Percentiles rank a stretch among this genome's conserved stretches.
Conservation (phyloP, 768 basidiomycete genomes). For the Stropharia rugosoannulata region DNA sequence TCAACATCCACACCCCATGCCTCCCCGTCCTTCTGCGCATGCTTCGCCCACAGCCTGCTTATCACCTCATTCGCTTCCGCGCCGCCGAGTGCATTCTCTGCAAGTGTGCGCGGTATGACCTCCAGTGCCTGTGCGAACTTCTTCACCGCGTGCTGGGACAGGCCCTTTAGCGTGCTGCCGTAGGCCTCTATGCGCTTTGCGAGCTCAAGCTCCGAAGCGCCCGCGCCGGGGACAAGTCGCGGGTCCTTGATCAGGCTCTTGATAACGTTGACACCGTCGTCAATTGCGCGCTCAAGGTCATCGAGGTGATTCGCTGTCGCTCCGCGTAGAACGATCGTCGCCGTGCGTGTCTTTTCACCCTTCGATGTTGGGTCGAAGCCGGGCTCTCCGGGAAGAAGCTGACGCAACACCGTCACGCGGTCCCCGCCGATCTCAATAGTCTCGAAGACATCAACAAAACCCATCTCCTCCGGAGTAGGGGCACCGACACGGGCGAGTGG, state of each 20-base stretch:
- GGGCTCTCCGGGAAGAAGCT: conserved; percentile 65
- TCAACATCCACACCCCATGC: conserved; percentile 88
- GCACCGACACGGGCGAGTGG: conserved; percentile 95
- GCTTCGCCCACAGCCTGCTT: conserved; percentile 86
- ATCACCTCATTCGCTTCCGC: conserved; percentile 91
- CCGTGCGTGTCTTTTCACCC: conserved; percentile 79
- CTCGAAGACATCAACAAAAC: conserved; percentile 92
- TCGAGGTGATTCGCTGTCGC: conserved; percentile 94
- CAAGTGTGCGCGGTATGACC: conserved; percentile 87
- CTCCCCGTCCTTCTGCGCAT: conserved; percentile 73
- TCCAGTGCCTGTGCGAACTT: conserved; percentile 88
- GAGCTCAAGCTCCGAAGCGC: conserved; percentile 93
- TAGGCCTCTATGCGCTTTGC: conserved; percentile 80
- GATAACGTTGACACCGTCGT: conserved; percentile 96
- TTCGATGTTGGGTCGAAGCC: conserved; percentile 52
- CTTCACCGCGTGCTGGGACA: conserved; percentile 92
- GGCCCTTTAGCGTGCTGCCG: conserved; percentile 84
- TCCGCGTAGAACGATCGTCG: conserved; percentile 93
- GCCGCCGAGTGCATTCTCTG: conserved; percentile 94
- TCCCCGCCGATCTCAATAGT: conserved; percentile 96
- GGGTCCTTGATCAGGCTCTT: conserved; percentile 90
- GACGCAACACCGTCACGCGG: conserved; percentile 94
- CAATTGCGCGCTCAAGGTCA: conserved; percentile 93
- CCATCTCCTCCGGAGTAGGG: conserved; percentile 95
- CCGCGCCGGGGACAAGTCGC: conserved; percentile 90